Evolutionary conservation across 108 stramenopile species (phyloP).

Genomic region (Pseudonitzschia delicatissima): DNA sequence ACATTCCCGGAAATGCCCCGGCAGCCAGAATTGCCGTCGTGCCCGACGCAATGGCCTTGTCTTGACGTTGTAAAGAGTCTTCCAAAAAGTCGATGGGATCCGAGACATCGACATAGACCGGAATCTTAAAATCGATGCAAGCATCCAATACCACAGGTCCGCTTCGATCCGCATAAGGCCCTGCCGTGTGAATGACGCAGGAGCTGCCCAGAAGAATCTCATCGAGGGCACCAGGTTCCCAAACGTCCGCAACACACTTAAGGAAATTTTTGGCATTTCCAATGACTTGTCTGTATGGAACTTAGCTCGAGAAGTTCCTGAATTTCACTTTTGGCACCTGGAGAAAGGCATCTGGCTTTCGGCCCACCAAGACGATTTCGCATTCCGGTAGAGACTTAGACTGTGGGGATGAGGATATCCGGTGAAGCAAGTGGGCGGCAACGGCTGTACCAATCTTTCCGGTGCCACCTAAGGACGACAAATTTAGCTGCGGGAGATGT

Average conservation of each 20-base stretch:
- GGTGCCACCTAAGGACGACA: constrained; percentile 43
- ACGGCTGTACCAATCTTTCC: constrained; percentile 54
- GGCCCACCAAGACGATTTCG: constrained; percentile 40
- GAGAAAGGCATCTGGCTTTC: constrained; percentile 13
- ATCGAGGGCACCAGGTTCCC: constrained; percentile 15
- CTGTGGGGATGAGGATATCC: constrained; percentile 13
- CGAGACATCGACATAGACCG: constrained; percentile 54
- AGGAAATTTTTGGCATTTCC: not conserved
- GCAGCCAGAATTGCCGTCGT: constrained; percentile 48
- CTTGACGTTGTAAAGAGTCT: constrained; percentile 12
- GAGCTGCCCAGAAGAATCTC: constrained; percentile 6
- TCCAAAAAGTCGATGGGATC: constrained; percentile 54
- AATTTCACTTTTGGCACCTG: constrained; percentile 6
- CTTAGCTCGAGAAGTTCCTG: constrained; percentile 25
- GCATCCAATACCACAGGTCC: constrained; percentile 33
- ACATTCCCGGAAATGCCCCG: constrained; percentile 66
- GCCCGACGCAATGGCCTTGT: constrained; percentile 14
- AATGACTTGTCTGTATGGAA: not conserved
- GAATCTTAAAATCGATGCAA: constrained; percentile 6
- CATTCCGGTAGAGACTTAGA: constrained; percentile 8
- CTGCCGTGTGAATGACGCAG: constrained; percentile 57
- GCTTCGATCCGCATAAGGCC: constrained; percentile 40
- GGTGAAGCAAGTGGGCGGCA: constrained; percentile 37
- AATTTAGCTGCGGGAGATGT: not conserved
- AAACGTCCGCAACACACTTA: constrained; percentile 18